A percentile compares a stretch with the other conserved stretches of the same genome.
phyloP scores from a whole-genome alignment of 768 basidiomycete genomes.

The Amanita exitialis region DNA sequence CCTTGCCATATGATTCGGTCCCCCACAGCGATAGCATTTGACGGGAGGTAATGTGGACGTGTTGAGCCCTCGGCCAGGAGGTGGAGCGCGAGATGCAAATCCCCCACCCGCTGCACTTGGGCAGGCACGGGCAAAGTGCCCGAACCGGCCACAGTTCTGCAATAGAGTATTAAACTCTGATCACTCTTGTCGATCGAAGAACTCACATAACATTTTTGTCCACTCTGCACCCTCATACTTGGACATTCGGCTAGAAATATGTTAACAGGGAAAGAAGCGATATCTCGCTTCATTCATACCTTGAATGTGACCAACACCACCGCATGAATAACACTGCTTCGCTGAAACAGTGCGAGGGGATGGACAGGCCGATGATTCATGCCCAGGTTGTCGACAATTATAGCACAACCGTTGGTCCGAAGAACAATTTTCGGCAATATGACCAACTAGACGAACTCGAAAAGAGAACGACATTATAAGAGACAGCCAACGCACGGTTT shows the following conservation, averaged over 20 bases:
- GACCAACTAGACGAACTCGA: conserved; percentile 52
- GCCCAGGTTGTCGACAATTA: conserved; percentile 92
- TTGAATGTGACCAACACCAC: conserved; percentile 85
- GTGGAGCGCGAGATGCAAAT: conserved; percentile 61
- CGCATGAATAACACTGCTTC: conserved; percentile 91
- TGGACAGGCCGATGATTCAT: conserved; percentile 84
- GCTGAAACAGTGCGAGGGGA: conserved; percentile 73
- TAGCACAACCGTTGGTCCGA: conserved; percentile 87
- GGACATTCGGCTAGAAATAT: conserved; percentile 60
- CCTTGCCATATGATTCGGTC: conserved; percentile 83
- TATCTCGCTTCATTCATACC: conserved; percentile 16
- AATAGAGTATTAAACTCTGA: not conserved
- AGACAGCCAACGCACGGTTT: conserved; percentile 50
- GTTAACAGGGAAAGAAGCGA: not conserved
- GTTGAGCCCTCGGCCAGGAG: conserved; percentile 67
- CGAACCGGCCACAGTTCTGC: conserved; percentile 73
- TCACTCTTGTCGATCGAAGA: not conserved
- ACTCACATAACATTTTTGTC: conserved; percentile 80
- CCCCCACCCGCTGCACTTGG: conserved; percentile 35
- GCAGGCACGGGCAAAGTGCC: conserved; percentile 75
- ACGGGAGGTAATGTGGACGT: conserved; percentile 72
- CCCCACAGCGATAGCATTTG: conserved; percentile 86
- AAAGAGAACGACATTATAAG: conserved; percentile 8
- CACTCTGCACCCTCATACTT: conserved; percentile 58
- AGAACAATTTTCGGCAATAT: conserved; percentile 88